phyloP scores from a whole-genome alignment of 106 monocot genomes.

The Acorus calamus region DNA sequence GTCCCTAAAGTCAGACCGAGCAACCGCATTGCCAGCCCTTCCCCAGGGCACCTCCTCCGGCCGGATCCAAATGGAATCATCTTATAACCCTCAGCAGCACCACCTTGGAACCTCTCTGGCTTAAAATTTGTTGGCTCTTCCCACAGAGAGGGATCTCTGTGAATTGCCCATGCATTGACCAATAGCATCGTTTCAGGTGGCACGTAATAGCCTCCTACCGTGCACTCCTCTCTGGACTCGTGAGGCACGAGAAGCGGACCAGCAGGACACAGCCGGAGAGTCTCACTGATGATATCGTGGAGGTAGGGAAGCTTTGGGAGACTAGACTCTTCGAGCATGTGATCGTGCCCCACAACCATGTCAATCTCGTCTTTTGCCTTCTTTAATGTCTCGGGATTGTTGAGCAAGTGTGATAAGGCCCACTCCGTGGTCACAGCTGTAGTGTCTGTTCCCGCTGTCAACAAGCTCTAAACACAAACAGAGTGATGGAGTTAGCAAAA shows the following conservation, averaged over 20 bases:
- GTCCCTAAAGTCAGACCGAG: no score
- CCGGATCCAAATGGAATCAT: no score
- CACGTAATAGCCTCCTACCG: constrained; percentile 18
- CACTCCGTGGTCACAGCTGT: constrained; percentile 27
- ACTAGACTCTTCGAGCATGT: constrained; percentile 1
- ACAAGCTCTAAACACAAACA: neutral
- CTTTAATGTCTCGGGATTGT: constrained; percentile 8
- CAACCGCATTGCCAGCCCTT: no score
- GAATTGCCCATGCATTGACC: constrained; percentile 23
- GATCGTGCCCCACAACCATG: neutral
- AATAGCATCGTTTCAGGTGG: constrained; percentile 17
- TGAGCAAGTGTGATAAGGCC: constrained; percentile 22
- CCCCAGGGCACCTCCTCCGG: no score
- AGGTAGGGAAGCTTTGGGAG: constrained; percentile 16
- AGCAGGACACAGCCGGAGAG: constrained; percentile 18
- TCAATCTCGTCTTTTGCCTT: constrained; percentile 16
- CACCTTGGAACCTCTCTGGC: constrained; percentile 20
- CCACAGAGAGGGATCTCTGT: constrained; percentile 17
- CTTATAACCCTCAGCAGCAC: no score
- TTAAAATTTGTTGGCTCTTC: constrained; percentile 16
- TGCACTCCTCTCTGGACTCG: constrained; percentile 18
- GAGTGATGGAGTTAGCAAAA: constrained; percentile 1
- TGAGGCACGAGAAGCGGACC: constrained; percentile 22
- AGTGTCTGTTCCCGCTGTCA: constrained; percentile 20
- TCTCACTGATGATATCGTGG: constrained; percentile 12